These are phyloP conservation scores for Hymenoscyphus fructigenus DNA, from an alignment of 2,329 filamentous ascomycete species.

Conservation along the genomic window DNA sequence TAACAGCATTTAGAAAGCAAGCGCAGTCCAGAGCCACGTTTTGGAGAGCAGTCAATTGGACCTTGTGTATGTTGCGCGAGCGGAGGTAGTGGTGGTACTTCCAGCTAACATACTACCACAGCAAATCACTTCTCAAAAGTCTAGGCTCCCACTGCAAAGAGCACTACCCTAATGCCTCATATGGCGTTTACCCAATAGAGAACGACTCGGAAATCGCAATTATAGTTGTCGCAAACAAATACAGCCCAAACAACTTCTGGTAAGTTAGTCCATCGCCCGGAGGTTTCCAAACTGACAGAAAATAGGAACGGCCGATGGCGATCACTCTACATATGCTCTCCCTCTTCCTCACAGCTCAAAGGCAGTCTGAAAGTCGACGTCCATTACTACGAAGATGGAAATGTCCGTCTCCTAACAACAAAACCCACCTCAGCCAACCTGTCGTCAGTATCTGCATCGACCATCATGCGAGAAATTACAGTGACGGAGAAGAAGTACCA, in stretches of 20 bases:
- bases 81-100: not conserved
- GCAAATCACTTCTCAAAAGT: constrained; percentile 80
- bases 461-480: constrained; percentile 74
- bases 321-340: constrained; percentile 77
- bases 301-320: constrained; percentile 93
- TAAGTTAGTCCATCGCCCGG: constrained; percentile 38
- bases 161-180: constrained; percentile 81
- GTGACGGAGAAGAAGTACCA: constrained; percentile 87
- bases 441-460: constrained; percentile 56
- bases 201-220: constrained; percentile 75
- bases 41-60: constrained; percentile 75
- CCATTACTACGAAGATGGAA: constrained; percentile 99
- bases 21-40: constrained; percentile 73
- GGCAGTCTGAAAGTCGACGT: constrained; percentile 91
- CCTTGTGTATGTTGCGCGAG: constrained; percentile 63
- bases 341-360: constrained; percentile 65
- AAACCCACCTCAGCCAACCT: constrained; percentile 68
- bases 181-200: constrained; percentile 79
- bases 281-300: constrained; percentile 7
- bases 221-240: constrained; percentile 90
- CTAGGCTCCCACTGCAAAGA: constrained; percentile 76
- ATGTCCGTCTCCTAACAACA: constrained; percentile 88
- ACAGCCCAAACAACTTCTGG: constrained; percentile 98
- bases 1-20: constrained; percentile 66
- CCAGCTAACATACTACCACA: constrained; percentile 39